Evolutionary conservation across 306 rosid genomes (phyloP).

Genomic region (Hippophae tibetana): DNA sequence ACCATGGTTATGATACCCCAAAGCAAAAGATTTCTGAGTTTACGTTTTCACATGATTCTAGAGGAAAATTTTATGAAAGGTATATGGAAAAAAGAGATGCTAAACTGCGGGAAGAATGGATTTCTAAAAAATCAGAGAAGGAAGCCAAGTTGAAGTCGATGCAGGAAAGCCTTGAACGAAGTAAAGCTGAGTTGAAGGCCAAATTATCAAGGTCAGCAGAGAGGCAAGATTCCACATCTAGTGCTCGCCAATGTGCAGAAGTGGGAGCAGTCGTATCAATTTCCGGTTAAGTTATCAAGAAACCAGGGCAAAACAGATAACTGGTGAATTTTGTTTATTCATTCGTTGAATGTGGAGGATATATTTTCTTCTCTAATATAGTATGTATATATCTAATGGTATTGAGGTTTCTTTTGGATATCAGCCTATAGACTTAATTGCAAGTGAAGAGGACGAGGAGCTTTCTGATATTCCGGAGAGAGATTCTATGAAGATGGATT

Average conservation of each 20-base stretch:
- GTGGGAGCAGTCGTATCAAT: slow-evolving; percentile 59
- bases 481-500: slow-evolving; percentile 35
- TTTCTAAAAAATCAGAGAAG: slow-evolving; percentile 65
- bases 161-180: slow-evolving; percentile 82
- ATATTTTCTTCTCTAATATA: slow-evolving; percentile 6
- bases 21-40: slow-evolving; percentile 47
- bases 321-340: slow-evolving; percentile 2
- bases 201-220: slow-evolving; percentile 63
- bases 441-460: slow-evolving; percentile 67
- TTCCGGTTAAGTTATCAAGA: slow-evolving; percentile 18
- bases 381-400: slow-evolving; percentile 14
- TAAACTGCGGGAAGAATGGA: slow-evolving; percentile 84
- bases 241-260: slow-evolving; percentile 52
- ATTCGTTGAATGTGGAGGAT: neutral
- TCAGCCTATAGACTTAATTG: slow-evolving; percentile 65
- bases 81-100: slow-evolving; percentile 94
- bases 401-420: slow-evolving; percentile 23
- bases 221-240: slow-evolving; percentile 44
- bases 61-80: slow-evolving; percentile 78
- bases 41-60: slow-evolving; percentile 53
- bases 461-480: slow-evolving; percentile 50
- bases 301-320: slow-evolving; percentile 16
- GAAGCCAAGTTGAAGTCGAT: slow-evolving; percentile 93
- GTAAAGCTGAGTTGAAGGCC: slow-evolving; percentile 73
- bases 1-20: slow-evolving; percentile 40